Evolutionary conservation across 2,329 filamentous ascomycete species (phyloP).

Genomic region (Sarocladiaceae sp.): DNA sequence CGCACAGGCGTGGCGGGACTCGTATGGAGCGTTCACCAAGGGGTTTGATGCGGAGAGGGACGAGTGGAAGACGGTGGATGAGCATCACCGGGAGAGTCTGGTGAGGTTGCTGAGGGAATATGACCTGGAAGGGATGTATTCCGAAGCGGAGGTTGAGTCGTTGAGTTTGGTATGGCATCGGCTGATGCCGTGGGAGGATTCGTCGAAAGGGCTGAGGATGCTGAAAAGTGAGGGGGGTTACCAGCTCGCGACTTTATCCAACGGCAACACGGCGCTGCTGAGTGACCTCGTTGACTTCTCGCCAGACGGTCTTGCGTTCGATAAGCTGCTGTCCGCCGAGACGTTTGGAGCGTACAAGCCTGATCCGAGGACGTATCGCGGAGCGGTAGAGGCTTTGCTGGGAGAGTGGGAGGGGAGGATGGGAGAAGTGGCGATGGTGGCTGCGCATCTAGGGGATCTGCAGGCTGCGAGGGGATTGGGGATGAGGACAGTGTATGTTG

Average conservation of each 20-base stretch:
- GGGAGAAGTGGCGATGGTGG: conserved; percentile 66
- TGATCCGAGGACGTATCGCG: conserved; percentile 58
- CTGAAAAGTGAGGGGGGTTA: conserved; percentile 38
- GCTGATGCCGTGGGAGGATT: conserved; percentile 63
- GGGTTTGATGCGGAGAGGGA: conserved; percentile 40
- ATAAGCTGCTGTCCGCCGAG: conserved; percentile 57
- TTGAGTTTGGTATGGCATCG: conserved; percentile 68
- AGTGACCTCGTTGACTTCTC: conserved; percentile 55
- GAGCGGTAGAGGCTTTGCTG: conserved; percentile 55
- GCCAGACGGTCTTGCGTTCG: conserved; percentile 48
- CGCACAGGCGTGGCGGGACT: conserved; percentile 63
- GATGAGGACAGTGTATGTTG: conserved; percentile 67
- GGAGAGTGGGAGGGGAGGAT: conserved; percentile 28
- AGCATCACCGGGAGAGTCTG: conserved; percentile 62
- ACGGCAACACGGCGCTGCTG: conserved; percentile 65
- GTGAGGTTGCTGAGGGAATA: conserved; percentile 48
- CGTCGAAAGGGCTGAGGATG: conserved; percentile 45
- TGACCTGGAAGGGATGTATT: conserved; percentile 53
- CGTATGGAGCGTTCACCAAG: conserved; percentile 56
- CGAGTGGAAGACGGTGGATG: conserved; percentile 63
- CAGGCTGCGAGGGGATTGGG: conserved; percentile 58
- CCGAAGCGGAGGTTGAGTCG: conserved; percentile 53
- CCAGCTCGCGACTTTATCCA: conserved; percentile 62
- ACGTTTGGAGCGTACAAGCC: conserved; percentile 74
- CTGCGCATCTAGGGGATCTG: conserved; percentile 66